Percentiles rank a stretch among this genome's conserved stretches.
These are phyloP conservation scores for Colletotrichum truncatum DNA, from an alignment of 2,329 filamentous ascomycete species.

Conservation along the genomic window DNA sequence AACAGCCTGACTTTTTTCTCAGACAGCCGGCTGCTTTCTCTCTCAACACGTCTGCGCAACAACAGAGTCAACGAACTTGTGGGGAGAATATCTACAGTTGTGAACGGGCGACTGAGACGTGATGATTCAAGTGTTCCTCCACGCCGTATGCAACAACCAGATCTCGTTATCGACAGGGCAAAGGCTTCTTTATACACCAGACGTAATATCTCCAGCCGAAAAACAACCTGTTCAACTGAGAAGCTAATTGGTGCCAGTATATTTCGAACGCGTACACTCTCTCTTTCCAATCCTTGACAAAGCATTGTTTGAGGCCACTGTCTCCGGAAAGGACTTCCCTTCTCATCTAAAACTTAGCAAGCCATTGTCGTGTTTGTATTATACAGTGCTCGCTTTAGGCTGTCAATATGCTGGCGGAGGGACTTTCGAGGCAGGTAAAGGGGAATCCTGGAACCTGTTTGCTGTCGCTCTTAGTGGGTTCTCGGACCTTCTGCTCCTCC, in stretches of 20 bases:
- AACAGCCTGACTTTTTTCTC: conserved; percentile 40
- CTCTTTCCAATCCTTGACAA: conserved; percentile 51
- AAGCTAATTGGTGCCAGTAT: conserved; percentile 35
- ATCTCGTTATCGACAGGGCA: background rate
- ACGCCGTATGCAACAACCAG: background rate
- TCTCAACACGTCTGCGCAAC: conserved; percentile 39
- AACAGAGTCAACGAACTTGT: conserved; percentile 40
- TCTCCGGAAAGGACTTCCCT: conserved; percentile 37
- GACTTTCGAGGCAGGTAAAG: conserved; percentile 48
- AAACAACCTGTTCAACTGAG: background rate
- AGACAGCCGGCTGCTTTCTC: conserved; percentile 40
- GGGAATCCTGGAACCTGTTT: conserved; percentile 49
- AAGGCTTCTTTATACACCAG: conserved; percentile 22
- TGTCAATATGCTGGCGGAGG: conserved; percentile 44
- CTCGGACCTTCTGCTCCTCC: conserved; percentile 41
- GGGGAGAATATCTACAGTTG: conserved; percentile 36
- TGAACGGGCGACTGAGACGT: conserved; percentile 31
- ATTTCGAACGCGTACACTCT: conserved; percentile 49
- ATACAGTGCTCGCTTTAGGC: conserved; percentile 47
- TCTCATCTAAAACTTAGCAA: conserved; percentile 37
- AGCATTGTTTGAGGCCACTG: conserved; percentile 43
- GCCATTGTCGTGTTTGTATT: conserved; percentile 48
- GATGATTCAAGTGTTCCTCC: background rate
- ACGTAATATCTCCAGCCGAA: background rate
- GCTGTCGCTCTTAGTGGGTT: conserved; percentile 45